Evolutionary conservation across 2,329 filamentous ascomycete genomes (phyloP), one percentile per base, ranked within the genome.

Genomic region (Microdochium bolleyi): DNA sequence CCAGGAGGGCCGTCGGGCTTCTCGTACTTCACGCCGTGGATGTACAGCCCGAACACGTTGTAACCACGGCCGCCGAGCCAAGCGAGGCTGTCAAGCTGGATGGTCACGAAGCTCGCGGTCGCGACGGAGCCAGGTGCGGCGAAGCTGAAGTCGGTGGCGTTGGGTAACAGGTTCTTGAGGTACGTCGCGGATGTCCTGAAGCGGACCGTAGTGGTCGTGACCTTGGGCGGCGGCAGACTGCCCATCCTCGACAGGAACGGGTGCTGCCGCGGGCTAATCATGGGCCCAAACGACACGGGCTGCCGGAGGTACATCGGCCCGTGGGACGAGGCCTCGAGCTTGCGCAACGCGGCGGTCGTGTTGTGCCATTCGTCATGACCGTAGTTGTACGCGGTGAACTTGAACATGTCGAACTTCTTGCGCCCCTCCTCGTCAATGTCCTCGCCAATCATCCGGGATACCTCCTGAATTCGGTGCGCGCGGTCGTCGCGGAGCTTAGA

Each of bases 1-100:
- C 80, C 21, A 13, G n/a, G 7, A 11, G 13, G n/a, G n/a, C n/a
- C 79, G 52, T 65, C 78, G 62, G 71, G 67, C 57, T 75, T 77
- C 1, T 65, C 71, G 57, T 83, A 84, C 55, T 82, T 65, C 1
- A 85, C 77, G 0, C 79, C 82, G 55, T 86, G 83, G 16, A 87
- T 75, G 60, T 82, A 85, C 0, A 87, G 70, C 0, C 80, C 82
- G 14, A 82, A 67, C 57, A 77, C 74, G 19, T 68, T 74, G 61
- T 86, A 86, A 1, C 82, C 81, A 0, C 67, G 65, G 2, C 82
- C 82, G 3, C 78, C 81, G 0, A 87, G 73, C 82, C 82, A 86
- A 27, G 76, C 70, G 71, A 86, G 76, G 0, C 76, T 74, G 37
- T 68, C 63, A 2, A 80, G 62, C 1, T 70, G 71, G 0, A 63